These are phyloP conservation scores for Diaporthe citri DNA, from an alignment of 2,329 filamentous ascomycete species.

Conservation along the genomic window DNA sequence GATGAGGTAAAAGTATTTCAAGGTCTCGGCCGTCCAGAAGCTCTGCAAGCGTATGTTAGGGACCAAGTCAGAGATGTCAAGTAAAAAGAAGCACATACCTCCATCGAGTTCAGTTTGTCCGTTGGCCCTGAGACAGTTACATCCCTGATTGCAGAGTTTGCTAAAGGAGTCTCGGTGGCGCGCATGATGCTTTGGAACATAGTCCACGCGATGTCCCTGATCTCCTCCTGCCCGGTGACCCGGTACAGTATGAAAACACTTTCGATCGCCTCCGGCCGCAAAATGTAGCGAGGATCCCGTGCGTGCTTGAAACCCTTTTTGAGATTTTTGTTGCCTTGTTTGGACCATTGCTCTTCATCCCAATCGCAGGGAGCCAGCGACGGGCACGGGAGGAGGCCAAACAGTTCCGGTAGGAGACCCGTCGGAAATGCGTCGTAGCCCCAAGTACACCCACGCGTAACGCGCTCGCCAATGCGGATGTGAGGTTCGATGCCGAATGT, in stretches of 20 bases:
- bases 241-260: constrained; percentile 84
- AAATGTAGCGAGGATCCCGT: constrained; percentile 55
- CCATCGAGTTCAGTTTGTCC: constrained; percentile 55
- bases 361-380: constrained; percentile 50
- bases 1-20: constrained; percentile 74
- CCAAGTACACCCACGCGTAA: constrained; percentile 70
- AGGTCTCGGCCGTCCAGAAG: constrained; percentile 73
- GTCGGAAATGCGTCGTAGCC: constrained; percentile 66
- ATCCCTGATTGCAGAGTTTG: constrained; percentile 43
- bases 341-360: constrained; percentile 52
- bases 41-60: constrained; percentile 55
- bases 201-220: constrained; percentile 82
- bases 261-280: constrained; percentile 82
- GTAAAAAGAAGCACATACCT: constrained; percentile 34
- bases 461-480: constrained; percentile 59
- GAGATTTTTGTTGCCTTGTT: constrained; percentile 44
- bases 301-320: constrained; percentile 46
- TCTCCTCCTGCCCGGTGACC: constrained; percentile 78
- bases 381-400: constrained; percentile 59
- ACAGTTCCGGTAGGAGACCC: constrained; percentile 71
- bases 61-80: neutral
- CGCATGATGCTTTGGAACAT: constrained; percentile 80
- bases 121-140: constrained; percentile 56
- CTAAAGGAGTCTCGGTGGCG: constrained; percentile 59
- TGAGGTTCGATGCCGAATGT: constrained; percentile 60